Evolutionary conservation across 257 asterid genomes (phyloP), one percentile per base, ranked within the genome.

Genomic region (Rehmannia glutinosa): DNA sequence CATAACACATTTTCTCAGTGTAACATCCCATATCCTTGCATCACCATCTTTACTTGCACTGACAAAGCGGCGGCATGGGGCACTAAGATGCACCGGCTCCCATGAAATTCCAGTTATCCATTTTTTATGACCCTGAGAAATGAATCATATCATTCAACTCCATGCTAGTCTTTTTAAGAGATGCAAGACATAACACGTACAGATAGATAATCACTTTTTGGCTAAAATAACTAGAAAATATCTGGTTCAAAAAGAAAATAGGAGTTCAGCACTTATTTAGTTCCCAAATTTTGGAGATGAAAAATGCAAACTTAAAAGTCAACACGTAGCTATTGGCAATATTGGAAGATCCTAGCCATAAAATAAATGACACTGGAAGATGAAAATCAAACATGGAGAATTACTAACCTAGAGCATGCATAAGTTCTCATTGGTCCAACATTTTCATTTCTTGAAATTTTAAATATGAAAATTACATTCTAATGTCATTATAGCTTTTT

Each of bases 1-100:
- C 69, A 85, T 81, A 70, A 85, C 76, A 77, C 91, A 88, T 79
- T 82, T 88, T 82, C 72, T 90, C 74, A 80, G 71, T 28, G 85
- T 38, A 66, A 79, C 87, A 74, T 93, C 99, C 99, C 97, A 93
- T 79, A 93, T 93, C 71, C 97, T 90, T 51, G 99, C 96, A 88
- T 90, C 96, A 36, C 99, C 99, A 79, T 93, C 99, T 86, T 93
- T 93, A 81, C 97, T 90, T 43, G 92, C 86, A 81, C 97, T 92
- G 23, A 92, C 98, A 60, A 92, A 86, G 35, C 97, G 97, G 45
- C n/a, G n/a, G 59, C 86, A 78, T 36, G 99, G 99, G 66, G 97
- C 89, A 78, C 52, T 84, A 33, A 90, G 91, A 77, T 93, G 99
- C 73, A 85, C 79, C 11, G 99, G 99, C 72, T 93, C 99, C 99